Percentiles rank a stretch among this genome's conserved stretches.
Evolutionary conservation across 768 basidiomycete species (phyloP).

Genomic region (Amanita pallidorosea): DNA sequence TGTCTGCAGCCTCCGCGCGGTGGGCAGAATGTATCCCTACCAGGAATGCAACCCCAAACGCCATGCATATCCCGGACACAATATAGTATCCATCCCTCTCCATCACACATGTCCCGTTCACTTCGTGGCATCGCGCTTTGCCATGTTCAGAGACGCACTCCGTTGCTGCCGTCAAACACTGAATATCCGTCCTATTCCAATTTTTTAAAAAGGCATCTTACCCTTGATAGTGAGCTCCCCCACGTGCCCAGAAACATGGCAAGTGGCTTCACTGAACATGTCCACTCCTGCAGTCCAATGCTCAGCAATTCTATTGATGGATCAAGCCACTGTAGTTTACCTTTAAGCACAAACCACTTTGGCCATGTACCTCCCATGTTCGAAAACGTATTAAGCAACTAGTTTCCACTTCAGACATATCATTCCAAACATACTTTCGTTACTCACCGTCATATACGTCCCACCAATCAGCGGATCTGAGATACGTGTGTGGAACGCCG

Average conservation of each 20-base stretch:
- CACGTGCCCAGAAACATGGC: constrained; percentile 54
- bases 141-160: constrained; percentile 95
- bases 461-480: constrained; percentile 96
- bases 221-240: constrained; percentile 45
- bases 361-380: constrained; percentile 99
- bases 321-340: constrained; percentile 19
- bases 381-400: constrained; percentile 92
- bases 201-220: constrained; percentile 17
- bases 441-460: constrained; percentile 94
- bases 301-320: not conserved
- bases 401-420: constrained; percentile 5
- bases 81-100: constrained; percentile 90
- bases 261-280: constrained; percentile 75
- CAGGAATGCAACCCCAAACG: constrained; percentile 64
- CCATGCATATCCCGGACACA: constrained; percentile 69
- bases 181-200: not conserved
- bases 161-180: constrained; percentile 31
- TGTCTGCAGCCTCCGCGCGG: constrained; percentile 74
- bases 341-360: constrained; percentile 91
- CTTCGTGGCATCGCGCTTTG: constrained; percentile 61
- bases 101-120: constrained; percentile 73
- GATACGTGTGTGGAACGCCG: constrained; percentile 96
- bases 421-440: not conserved
- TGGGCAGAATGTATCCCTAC: constrained; percentile 74
- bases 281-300: constrained; percentile 58